Evolutionary conservation across 306 rosid genomes (phyloP), one percentile per base, ranked within the genome.

Genomic region (Vicia faba): DNA sequence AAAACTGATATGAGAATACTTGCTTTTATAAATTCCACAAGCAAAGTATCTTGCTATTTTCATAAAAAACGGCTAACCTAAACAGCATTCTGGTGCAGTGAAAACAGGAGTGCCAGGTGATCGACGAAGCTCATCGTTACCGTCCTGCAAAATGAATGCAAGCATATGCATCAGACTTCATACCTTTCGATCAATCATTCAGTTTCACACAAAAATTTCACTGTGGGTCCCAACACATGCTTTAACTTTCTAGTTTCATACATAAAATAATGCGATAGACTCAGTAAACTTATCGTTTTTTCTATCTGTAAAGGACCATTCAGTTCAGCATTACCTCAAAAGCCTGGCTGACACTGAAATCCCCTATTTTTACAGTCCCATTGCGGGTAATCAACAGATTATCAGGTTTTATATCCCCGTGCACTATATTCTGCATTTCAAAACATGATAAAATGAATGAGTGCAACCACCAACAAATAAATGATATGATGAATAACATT

Each of bases 101-200:
- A 95, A 95, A 85, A 95, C 99, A 62, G 99, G 99, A 72, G 99
- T 95, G 49, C 99, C 99, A 5, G 99, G 99, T 69, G 99, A 95
- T 36, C 99, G 88, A 18, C 97, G 96, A 49, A 95, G 96, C 73
- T 85, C 91, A 35, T 90, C 99, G 61, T 85, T 84, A 28, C 88
- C 92, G 75, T 88, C 96, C 99, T 95, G 84, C 78, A 84, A 58
- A 69, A 80, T 23, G 58, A 64, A 75, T 69, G n/a, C n/a, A n/a
- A n/a, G n/a, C n/a, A n/a, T n/a, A n/a, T n/a, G n/a, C n/a, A n/a
- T n/a, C n/a, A n/a, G n/a, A n/a, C n/a, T n/a, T n/a, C n/a, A n/a
- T n/a, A n/a, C n/a, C n/a, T n/a, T n/a, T n/a, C n/a, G n/a, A n/a
- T n/a, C n/a, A n/a, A n/a, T n/a, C n/a, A n/a, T n/a, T n/a, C n/a